phyloP scores from a whole-genome alignment of 176 grass and related monocot species.

The Triticum monococcum region DNA sequence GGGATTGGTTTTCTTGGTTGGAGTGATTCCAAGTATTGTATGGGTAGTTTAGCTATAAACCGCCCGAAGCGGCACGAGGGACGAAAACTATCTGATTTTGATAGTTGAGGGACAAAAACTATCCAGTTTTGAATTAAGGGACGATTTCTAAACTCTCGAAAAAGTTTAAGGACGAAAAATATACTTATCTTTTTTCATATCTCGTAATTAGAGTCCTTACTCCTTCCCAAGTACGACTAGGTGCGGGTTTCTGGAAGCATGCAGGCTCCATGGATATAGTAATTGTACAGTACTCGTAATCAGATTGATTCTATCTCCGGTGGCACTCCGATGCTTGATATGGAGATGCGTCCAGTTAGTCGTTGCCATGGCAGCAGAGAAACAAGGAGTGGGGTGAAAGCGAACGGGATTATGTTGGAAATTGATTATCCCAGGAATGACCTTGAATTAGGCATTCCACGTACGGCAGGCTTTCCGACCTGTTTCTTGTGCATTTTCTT shows the following conservation, averaged over 20 bases:
- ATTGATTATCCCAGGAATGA: neutral
- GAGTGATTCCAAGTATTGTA: neutral
- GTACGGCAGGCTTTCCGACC: no score
- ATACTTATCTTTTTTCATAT: no score
- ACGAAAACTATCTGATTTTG: no score
- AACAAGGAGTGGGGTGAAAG: neutral
- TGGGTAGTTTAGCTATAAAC: no score
- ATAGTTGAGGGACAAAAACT: no score
- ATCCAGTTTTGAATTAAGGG: no score
- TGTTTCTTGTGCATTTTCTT: neutral
- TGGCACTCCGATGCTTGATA: neutral
- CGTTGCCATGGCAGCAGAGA: neutral
- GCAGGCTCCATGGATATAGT: neutral
- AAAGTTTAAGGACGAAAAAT: no score
- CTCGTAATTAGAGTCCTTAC: neutral
- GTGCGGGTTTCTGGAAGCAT: neutral
- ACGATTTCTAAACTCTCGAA: no score
- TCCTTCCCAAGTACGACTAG: neutral
- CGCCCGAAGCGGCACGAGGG: no score
- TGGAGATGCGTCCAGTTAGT: neutral
- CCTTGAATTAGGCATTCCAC: neutral
- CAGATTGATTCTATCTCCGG: neutral
- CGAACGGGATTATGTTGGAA: neutral
- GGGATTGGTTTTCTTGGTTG: neutral
- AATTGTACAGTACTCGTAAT: neutral